phyloP scores from a whole-genome alignment of 2,329 filamentous ascomycete genomes.

The Cercospora janseana region DNA sequence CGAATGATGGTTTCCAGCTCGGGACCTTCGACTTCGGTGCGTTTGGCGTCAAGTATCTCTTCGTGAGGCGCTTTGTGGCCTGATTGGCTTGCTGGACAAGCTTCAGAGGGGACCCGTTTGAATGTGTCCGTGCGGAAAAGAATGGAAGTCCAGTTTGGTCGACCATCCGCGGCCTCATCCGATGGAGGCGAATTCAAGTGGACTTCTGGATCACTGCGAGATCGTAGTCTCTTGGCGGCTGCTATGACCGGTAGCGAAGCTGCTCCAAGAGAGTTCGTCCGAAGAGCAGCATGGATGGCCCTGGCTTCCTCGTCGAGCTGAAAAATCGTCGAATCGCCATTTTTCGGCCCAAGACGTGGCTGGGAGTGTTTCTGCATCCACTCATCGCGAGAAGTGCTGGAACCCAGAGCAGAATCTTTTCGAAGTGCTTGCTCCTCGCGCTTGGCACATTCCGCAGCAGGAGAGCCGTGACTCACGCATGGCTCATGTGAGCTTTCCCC shows the following conservation, averaged over 20 bases:
- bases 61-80: neutral
- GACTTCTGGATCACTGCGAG: slow-evolving; percentile 8
- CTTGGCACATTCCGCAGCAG: neutral
- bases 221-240: slow-evolving; percentile 1
- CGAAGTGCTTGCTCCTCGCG: neutral
- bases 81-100: no score
- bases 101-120: no score
- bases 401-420: slow-evolving; percentile 7
- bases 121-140: no score
- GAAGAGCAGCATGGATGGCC: neutral
- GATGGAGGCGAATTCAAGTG: neutral
- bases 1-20: neutral
- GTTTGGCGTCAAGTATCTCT: neutral
- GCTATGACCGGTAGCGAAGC: neutral
- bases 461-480: neutral
- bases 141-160: neutral
- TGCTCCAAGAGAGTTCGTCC: neutral
- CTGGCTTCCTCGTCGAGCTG: slow-evolving; percentile 10
- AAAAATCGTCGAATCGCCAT: neutral
- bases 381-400: neutral
- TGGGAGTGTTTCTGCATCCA: neutral
- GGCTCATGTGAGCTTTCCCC: neutral
- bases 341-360: neutral
- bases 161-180: neutral
- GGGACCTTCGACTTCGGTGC: neutral